phyloP scores from a whole-genome alignment of 805 yeast genomes.

The Spathaspora passalidarum region DNA sequence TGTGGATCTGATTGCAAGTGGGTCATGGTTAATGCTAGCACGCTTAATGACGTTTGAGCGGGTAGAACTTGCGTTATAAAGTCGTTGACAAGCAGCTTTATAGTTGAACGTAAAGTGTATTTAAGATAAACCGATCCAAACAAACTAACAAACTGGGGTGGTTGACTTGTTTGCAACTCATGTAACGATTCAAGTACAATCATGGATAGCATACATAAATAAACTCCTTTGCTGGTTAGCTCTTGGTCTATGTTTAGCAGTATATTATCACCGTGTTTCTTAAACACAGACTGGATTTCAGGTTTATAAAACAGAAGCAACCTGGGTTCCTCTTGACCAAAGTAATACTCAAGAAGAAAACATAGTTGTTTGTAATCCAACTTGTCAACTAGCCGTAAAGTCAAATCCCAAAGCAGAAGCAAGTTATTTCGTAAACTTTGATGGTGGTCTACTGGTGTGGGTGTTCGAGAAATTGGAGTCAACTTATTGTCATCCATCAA shows the following conservation, averaged over 20 bases:
- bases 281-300: slow-evolving; percentile 19
- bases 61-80: background rate
- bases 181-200: slow-evolving; percentile 31
- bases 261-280: slow-evolving; percentile 12
- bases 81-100: background rate
- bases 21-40: background rate
- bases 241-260: slow-evolving; percentile 8
- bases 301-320: slow-evolving; percentile 22
- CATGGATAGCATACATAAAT: slow-evolving; percentile 27
- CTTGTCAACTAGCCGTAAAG: slow-evolving; percentile 14
- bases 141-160: no score
- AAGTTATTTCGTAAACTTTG: slow-evolving; percentile 14
- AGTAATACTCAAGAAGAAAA: slow-evolving; percentile 28
- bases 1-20: background rate
- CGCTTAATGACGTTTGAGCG: background rate
- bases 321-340: slow-evolving; percentile 15
- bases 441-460: background rate
- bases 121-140: no score
- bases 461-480: slow-evolving; percentile 1
- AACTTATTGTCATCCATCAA: slow-evolving; percentile 19
- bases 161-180: no score
- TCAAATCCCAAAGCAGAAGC: slow-evolving; percentile 27
- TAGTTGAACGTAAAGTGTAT: background rate
- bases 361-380: slow-evolving; percentile 20
- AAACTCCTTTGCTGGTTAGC: slow-evolving; percentile 23